These are phyloP conservation scores for Alternaria metachromatica DNA, from an alignment of 2,329 filamentous ascomycete species.

Conservation along the genomic window DNA sequence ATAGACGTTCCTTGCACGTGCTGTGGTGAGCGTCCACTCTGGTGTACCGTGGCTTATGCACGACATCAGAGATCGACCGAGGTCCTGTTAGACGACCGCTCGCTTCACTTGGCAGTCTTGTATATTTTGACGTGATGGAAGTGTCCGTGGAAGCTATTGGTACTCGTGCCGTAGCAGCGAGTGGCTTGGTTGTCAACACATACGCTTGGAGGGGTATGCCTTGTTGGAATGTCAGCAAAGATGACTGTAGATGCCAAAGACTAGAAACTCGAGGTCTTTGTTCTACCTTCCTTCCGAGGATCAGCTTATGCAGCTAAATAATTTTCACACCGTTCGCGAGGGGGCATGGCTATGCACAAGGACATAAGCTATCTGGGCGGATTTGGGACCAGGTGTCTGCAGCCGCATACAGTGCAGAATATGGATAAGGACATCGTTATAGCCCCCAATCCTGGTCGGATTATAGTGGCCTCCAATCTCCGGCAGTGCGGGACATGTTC, in stretches of 20 bases:
- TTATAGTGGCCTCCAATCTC: slow-evolving; percentile 11
- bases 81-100: slow-evolving; percentile 17
- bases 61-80: slow-evolving; percentile 33
- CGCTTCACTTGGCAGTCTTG: slow-evolving; percentile 11
- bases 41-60: slow-evolving; percentile 30
- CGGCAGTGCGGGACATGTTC: slow-evolving; percentile 10
- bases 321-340: slow-evolving; percentile 31
- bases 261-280: slow-evolving; percentile 21
- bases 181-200: background rate
- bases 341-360: slow-evolving; percentile 10
- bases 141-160: background rate
- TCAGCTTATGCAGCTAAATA: slow-evolving; percentile 20
- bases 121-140: background rate
- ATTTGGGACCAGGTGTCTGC: slow-evolving; percentile 16
- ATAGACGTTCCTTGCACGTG: slow-evolving; percentile 18
- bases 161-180: background rate
- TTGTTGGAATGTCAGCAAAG: background rate
- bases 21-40: slow-evolving; percentile 14
- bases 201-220: background rate
- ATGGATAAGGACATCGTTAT: slow-evolving; percentile 6
- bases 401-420: slow-evolving; percentile 17
- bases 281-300: slow-evolving; percentile 11
- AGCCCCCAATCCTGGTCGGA: background rate
- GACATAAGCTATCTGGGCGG: slow-evolving; percentile 14
- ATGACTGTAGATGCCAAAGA: slow-evolving; percentile 4